A percentile compares a stretch with the other conserved stretches of the same genome.
phyloP scores from a whole-genome alignment of 1,284 basidiomycete genomes.

The Rhizoctonia solani region DNA sequence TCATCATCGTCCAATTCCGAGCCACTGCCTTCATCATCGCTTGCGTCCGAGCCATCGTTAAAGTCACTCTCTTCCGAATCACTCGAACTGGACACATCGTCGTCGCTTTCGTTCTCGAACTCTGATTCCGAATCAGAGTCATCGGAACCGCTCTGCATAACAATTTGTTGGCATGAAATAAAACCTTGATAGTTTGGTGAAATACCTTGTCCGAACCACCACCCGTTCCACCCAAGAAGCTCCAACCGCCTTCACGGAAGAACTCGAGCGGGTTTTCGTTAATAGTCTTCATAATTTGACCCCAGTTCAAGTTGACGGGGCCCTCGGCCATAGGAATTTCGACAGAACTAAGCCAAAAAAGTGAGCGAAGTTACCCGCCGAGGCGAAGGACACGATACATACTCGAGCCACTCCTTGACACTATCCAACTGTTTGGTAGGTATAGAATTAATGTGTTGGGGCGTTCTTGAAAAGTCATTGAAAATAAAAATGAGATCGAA shows the following conservation, averaged over 20 bases:
- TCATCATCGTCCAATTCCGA: conserved; percentile 69
- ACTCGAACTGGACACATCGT: conserved; percentile 51
- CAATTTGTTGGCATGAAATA: no score
- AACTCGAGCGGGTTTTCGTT: conserved; percentile 96
- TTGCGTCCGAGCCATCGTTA: conserved; percentile 62
- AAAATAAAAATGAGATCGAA: conserved; percentile 98
- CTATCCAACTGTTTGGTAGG: conserved; percentile 89
- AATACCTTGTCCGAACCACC: conserved; percentile 62
- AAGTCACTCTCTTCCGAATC: conserved; percentile 60
- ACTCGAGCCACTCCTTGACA: conserved; percentile 99
- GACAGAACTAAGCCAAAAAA: conserved; percentile 81
- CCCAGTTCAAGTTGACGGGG: conserved; percentile 98
- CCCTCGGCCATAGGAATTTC: conserved; percentile 97
- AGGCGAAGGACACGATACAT: conserved; percentile 46
- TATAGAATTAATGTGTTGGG: conserved; percentile 94
- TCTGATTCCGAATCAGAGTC: conserved; percentile 78
- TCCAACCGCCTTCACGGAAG: conserved; percentile 96
- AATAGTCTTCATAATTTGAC: conserved; percentile 96
- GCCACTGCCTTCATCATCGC: conserved; percentile 65
- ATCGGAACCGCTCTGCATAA: conserved; percentile 62
- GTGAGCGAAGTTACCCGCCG: conserved; percentile 17
- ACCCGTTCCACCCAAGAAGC: conserved; percentile 79
- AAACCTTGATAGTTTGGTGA: no score
- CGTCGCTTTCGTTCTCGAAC: conserved; percentile 64
- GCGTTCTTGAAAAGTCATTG: conserved; percentile 91